Conservation (phyloP, 441 rosid genomes). For the Jatropha multifida region DNA sequence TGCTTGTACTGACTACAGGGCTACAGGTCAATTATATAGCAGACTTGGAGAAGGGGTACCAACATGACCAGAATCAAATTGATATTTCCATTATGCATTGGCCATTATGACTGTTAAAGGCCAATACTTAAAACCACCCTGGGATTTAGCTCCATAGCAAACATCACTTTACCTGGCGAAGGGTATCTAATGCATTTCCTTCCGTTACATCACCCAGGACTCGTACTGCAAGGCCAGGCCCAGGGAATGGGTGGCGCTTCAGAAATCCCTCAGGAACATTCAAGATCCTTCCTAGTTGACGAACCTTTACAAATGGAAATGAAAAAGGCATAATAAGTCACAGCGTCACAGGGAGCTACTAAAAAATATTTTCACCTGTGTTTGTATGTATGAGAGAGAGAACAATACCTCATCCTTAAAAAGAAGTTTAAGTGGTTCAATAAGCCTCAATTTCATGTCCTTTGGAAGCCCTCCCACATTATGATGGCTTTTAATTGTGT, state of each 20-base stretch:
- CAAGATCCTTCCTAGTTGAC: conserved; percentile 77
- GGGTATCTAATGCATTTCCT: conserved; percentile 81
- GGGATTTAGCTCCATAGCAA: not conserved
- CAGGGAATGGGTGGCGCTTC: conserved; percentile 94
- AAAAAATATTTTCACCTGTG: conserved; percentile 10
- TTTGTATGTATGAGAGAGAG: conserved; percentile 5
- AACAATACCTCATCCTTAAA: conserved; percentile 83
- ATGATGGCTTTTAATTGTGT: conserved; percentile 94
- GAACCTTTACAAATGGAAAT: conserved; percentile 53
- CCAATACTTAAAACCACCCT: not conserved
- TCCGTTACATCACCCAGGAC: conserved; percentile 85
- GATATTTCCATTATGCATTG: not conserved
- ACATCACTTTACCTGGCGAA: conserved; percentile 56
- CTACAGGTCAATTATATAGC: not conserved
- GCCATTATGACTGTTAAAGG: not conserved
- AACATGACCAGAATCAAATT: not conserved
- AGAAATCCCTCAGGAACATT: conserved; percentile 73
- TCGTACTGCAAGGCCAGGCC: conserved; percentile 94
- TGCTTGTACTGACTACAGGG: not conserved
- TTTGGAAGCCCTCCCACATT: conserved; percentile 91
- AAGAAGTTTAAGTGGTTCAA: conserved; percentile 89
- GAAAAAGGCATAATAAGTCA: not conserved
- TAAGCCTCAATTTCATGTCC: conserved; percentile 91
- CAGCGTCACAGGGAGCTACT: not conserved
- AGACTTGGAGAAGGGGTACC: not conserved